Percentiles rank a stretch among this genome's conserved stretches.
These are phyloP conservation scores for Mycena olivaceomarginata DNA, from an alignment of 768 basidiomycete species.

Conservation along the genomic window DNA sequence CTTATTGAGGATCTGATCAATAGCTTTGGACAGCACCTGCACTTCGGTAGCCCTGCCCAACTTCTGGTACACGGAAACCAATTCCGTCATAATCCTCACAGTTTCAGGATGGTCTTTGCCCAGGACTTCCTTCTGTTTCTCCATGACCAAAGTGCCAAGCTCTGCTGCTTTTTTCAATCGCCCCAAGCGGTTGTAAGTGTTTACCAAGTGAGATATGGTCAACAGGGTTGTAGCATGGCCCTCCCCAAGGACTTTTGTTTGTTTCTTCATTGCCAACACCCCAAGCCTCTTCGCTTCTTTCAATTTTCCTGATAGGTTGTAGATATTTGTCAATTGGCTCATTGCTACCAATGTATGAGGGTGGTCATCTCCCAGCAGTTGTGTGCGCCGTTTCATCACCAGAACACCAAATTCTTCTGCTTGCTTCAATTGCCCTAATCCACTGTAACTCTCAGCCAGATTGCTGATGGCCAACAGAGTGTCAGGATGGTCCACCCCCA, in stretches of 20 bases:
- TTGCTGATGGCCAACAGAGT: not conserved
- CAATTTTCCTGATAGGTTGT: not conserved
- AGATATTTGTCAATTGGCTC: not conserved
- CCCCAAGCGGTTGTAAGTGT: not conserved
- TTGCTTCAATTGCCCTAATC: not conserved
- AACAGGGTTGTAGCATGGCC: not conserved
- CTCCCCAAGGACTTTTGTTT: not conserved
- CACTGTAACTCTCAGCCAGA: not conserved
- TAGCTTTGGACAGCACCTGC: conserved; percentile 2
- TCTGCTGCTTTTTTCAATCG: not conserved
- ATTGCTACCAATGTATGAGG: not conserved
- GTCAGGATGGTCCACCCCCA: not conserved
- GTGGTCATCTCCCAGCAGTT: not conserved
- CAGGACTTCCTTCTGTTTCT: not conserved
- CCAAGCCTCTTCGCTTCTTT: not conserved
- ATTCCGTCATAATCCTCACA: not conserved
- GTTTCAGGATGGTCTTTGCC: conserved; percentile 2
- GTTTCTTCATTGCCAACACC: conserved; percentile 2
- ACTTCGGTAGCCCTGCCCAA: conserved; percentile 1
- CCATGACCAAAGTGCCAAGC: not conserved
- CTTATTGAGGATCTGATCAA: not conserved
- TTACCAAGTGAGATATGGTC: not conserved
- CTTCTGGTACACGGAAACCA: conserved; percentile 1
- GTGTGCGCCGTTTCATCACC: not conserved
- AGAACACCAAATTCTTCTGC: conserved; percentile 1